phyloP scores from a whole-genome alignment of 2,329 filamentous ascomycete genomes.

The Amauroascus verrucosus region DNA sequence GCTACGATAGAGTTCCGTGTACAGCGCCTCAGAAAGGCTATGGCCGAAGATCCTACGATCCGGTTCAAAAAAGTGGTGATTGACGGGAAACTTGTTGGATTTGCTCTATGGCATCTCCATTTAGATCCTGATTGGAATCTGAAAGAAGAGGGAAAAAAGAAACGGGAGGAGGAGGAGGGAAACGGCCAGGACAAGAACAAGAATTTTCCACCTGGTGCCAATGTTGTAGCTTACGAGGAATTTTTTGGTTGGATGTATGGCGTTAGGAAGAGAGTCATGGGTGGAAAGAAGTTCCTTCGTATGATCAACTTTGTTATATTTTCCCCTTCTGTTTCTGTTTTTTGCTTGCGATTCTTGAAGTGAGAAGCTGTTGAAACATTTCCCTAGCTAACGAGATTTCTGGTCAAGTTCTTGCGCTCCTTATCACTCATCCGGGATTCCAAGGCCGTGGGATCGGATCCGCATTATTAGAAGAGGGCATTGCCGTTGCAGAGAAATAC shows the following conservation, averaged over 20 bases:
- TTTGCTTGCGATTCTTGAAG: no score
- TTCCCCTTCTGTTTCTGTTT: no score
- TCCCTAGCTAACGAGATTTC: background rate
- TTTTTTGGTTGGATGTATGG: constrained; percentile 14
- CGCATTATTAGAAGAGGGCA: constrained; percentile 21
- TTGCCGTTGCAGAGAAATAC: constrained; percentile 17
- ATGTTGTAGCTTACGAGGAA: constrained; percentile 14
- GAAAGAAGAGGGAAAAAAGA: constrained; percentile 5
- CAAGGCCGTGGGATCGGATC: constrained; percentile 23
- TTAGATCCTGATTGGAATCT: constrained; percentile 12
- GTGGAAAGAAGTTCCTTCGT: constrained; percentile 13
- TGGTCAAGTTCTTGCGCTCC: constrained; percentile 23
- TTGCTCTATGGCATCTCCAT: constrained; percentile 17
- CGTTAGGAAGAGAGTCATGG: constrained; percentile 14
- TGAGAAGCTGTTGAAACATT: no score
- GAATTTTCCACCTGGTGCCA: constrained; percentile 12
- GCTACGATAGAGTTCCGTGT: constrained; percentile 1
- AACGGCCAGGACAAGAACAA: constrained; percentile 9
- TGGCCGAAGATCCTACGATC: constrained; percentile 1
- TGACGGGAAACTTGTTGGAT: constrained; percentile 17
- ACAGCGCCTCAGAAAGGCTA: constrained; percentile 1
- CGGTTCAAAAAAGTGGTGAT: constrained; percentile 7
- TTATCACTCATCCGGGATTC: constrained; percentile 27
- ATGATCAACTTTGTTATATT: constrained; percentile 6
- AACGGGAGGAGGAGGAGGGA: constrained; percentile 11